Conservation (phyloP, 2,329 filamentous ascomycete species). For the Penicillium hordei region DNA sequence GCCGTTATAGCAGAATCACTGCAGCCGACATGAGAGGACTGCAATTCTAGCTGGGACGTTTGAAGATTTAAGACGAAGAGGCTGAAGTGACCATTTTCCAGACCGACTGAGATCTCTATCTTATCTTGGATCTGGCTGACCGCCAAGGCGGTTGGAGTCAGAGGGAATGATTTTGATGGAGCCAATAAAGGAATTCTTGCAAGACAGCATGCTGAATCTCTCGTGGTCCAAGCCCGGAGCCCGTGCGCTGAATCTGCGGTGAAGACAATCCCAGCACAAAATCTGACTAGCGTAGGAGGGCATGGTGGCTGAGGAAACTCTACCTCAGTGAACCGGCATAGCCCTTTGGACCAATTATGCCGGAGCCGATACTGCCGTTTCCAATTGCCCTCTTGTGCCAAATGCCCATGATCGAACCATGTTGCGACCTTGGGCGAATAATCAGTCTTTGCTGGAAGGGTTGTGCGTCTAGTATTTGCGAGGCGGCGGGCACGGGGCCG, state of each 20-base stretch:
- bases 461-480: constrained; percentile 60
- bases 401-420: constrained; percentile 62
- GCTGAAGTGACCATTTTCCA: constrained; percentile 68
- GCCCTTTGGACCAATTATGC: constrained; percentile 86
- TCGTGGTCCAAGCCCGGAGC: constrained; percentile 75
- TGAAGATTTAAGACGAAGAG: constrained; percentile 62
- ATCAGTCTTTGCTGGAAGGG: constrained; percentile 40
- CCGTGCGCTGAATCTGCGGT: constrained; percentile 70
- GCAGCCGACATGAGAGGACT: constrained; percentile 62
- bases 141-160: constrained; percentile 54
- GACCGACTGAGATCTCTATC: constrained; percentile 67
- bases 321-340: constrained; percentile 77
- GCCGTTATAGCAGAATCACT: constrained; percentile 66
- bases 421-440: constrained; percentile 59
- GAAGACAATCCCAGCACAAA: constrained; percentile 73
- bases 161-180: constrained; percentile 60
- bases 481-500: constrained; percentile 75
- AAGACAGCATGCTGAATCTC: constrained; percentile 58
- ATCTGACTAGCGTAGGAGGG: constrained; percentile 69
- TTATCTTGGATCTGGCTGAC: constrained; percentile 46
- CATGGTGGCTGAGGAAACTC: constrained; percentile 57
- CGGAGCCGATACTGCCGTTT: constrained; percentile 83
- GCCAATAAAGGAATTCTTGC: constrained; percentile 45
- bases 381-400: constrained; percentile 67
- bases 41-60: constrained; percentile 45